A percentile compares a stretch with the other conserved stretches of the same genome.
Evolutionary conservation across 2,329 filamentous ascomycete genomes (phyloP).

Genomic region (Alternaria sp.): DNA sequence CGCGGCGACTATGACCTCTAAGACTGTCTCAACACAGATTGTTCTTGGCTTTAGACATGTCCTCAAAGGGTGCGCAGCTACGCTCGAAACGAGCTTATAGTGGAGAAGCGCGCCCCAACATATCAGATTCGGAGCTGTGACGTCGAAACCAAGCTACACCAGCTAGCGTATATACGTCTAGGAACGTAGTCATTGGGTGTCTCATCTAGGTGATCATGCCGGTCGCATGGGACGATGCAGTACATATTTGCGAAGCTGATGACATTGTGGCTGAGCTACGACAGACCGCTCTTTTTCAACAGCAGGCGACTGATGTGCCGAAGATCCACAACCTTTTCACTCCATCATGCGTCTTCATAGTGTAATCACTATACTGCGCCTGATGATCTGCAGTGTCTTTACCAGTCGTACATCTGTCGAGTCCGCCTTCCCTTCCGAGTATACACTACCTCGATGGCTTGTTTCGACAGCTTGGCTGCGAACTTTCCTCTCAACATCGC

Average conservation of each 20-base stretch:
- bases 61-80: no score
- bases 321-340: neutral
- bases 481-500: neutral
- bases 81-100: neutral
- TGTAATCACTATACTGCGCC: neutral
- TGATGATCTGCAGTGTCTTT: neutral
- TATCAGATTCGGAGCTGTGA: neutral
- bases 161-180: neutral
- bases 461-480: neutral
- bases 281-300: neutral
- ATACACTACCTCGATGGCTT: neutral
- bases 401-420: neutral
- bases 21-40: no score
- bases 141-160: neutral
- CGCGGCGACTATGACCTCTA: no score
- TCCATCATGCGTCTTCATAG: neutral
- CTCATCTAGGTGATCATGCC: neutral
- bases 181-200: neutral
- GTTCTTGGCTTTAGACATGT: no score
- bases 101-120: neutral
- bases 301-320: neutral
- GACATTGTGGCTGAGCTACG: neutral
- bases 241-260: neutral
- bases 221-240: neutral
- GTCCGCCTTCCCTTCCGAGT: neutral